Evolutionary conservation across 352 stramenopile genomes (phyloP), one percentile per base, ranked within the genome.

Genomic region (Phytophthora pluvialis): DNA sequence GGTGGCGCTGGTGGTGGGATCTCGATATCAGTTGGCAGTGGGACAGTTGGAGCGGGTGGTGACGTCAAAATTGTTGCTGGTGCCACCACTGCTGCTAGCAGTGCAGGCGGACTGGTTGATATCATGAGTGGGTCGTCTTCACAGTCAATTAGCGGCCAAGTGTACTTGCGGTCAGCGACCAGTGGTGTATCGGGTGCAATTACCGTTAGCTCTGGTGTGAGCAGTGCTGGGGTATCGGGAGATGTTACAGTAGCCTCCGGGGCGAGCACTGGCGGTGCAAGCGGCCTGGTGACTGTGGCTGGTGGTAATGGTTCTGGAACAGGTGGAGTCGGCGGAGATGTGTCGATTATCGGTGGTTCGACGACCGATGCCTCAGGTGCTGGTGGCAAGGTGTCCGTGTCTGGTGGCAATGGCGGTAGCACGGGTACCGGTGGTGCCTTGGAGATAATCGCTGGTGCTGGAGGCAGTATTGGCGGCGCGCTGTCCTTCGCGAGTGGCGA

Each of bases 1-100:
- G 57, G 39, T 56, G 64, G 82, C 7, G 75, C 36, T 36, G 77
- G 77, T 40, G 86, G 86, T 10, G 56, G 72, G 54, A 63, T 94
- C 16, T 60, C 38, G 4, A 8, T 91, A 18, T 56, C 44, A 7
- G 81, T 91, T 52, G 86, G 86, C 4, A 29, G 32, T 8, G 81
- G 80, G 1, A 64, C 67, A n/a, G 47, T 58, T 53, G 68, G 74
- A 18, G 56, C 63, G 39, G 86, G 84, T 12, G 84, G 84, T 13
- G 62, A 63, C 49, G 43, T 90, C 6, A 60, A 67, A 15, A 25
- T 93, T 49, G 28, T 33, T 18, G 82, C 78, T n/a, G 84, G 84
- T 26, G 25, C 55, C 15, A 62, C 80, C 9, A 44, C 25, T 2
- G 78, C 71, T 26, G 26, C 69, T 0, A 64, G 59, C 46, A 73